A percentile compares a stretch with the other conserved stretches of the same genome.
These are phyloP conservation scores for Colletotrichum godetiae DNA, from an alignment of 2,329 filamentous ascomycete species.

Conservation along the genomic window DNA sequence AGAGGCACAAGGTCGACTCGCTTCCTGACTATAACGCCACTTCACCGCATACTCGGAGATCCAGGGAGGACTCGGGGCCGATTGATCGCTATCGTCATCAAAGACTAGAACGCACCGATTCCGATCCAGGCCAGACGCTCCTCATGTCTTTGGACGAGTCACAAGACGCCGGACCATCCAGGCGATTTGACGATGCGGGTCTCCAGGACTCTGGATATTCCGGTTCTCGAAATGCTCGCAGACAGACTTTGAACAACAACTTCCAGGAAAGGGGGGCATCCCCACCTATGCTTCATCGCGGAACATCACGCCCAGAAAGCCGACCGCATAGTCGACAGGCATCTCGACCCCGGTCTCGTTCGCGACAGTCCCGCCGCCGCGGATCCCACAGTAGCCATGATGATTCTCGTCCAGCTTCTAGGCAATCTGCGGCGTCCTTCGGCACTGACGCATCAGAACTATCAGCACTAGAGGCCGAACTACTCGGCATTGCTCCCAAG, in stretches of 20 bases:
- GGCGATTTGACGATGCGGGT: background rate
- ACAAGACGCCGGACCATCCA: constrained; percentile 1
- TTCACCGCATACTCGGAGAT: constrained; percentile 9
- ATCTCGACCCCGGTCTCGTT: background rate
- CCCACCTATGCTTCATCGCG: background rate
- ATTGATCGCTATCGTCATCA: constrained; percentile 20
- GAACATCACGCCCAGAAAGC: constrained; percentile 13
- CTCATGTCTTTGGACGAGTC: background rate
- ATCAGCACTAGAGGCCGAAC: constrained; percentile 52
- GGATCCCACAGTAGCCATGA: constrained; percentile 24
- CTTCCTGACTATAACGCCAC: background rate
- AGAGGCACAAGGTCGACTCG: constrained; percentile 20
- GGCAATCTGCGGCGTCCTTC: constrained; percentile 23
- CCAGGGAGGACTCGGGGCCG: constrained; percentile 10
- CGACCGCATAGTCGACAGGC: constrained; percentile 11
- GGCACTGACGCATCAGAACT: constrained; percentile 45
- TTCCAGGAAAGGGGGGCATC: background rate
- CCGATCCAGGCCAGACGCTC: background rate
- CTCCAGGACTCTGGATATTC: constrained; percentile 9
- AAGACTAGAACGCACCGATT: constrained; percentile 8
- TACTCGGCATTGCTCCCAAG: constrained; percentile 48
- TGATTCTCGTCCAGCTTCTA: constrained; percentile 31
- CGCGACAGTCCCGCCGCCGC: constrained; percentile 13
- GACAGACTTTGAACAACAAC: constrained; percentile 9
- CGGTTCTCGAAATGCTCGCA: constrained; percentile 9